phyloP scores from a whole-genome alignment of 2,329 filamentous ascomycete species.

The Cyanodermella asteris region DNA sequence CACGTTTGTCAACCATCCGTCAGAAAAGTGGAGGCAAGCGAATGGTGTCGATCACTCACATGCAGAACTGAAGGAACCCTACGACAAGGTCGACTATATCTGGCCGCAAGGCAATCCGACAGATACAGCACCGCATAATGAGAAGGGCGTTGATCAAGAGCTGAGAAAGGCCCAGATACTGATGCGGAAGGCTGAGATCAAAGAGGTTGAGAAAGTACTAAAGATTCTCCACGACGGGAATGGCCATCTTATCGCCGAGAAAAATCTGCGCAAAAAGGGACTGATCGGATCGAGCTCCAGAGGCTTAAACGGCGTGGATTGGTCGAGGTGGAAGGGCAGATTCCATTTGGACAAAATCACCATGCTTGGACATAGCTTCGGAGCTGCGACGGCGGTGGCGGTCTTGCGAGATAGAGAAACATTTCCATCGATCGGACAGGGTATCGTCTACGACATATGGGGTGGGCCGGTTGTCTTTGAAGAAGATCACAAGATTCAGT shows the following conservation, averaged over 20 bases:
- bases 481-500: conserved; percentile 26
- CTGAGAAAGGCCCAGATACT: conserved; percentile 40
- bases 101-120: conserved; percentile 33
- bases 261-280: conserved; percentile 35
- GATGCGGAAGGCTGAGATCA: conserved; percentile 40
- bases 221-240: conserved; percentile 31
- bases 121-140: conserved; percentile 32
- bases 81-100: conserved; percentile 38
- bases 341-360: conserved; percentile 37
- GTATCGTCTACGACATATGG: conserved; percentile 46
- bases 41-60: conserved; percentile 17
- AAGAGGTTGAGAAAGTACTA: conserved; percentile 38
- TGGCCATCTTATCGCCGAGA: conserved; percentile 26
- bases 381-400: conserved; percentile 41
- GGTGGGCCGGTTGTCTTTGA: conserved; percentile 18
- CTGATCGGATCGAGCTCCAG: conserved; percentile 36
- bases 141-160: conserved; percentile 36
- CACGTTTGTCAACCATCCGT: conserved; percentile 35
- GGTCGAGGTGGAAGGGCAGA: conserved; percentile 33
- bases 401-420: conserved; percentile 31
- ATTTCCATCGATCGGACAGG: conserved; percentile 37
- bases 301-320: conserved; percentile 34
- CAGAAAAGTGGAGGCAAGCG: conserved; percentile 13
- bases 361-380: conserved; percentile 44
- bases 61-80: conserved; percentile 16